phyloP scores from a whole-genome alignment of 2,329 filamentous ascomycete genomes.

The Xylaria arbuscula region DNA sequence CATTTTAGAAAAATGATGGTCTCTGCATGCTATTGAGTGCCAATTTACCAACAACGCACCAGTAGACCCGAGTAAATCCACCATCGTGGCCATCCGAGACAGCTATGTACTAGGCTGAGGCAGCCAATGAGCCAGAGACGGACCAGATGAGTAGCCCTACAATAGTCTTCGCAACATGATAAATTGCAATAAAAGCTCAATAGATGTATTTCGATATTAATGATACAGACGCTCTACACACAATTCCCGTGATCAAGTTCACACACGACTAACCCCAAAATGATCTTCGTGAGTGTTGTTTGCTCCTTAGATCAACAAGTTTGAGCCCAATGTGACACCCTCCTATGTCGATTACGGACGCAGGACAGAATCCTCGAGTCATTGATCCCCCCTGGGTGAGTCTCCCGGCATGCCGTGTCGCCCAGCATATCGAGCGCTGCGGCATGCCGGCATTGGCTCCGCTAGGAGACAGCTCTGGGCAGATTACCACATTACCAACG shows the following conservation, averaged over 20 bases:
- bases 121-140: not conserved
- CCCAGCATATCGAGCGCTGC: slow-evolving; percentile 53
- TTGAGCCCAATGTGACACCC: slow-evolving; percentile 35
- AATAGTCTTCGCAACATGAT: slow-evolving; percentile 4
- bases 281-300: slow-evolving; percentile 21
- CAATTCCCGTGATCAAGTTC: not conserved
- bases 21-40: slow-evolving; percentile 23
- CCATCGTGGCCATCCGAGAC: slow-evolving; percentile 5
- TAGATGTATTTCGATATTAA: not conserved
- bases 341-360: slow-evolving; percentile 39
- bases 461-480: slow-evolving; percentile 43
- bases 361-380: slow-evolving; percentile 55
- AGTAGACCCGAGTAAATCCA: slow-evolving; percentile 9
- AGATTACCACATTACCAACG: slow-evolving; percentile 46
- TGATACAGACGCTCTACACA: not conserved
- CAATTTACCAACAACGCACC: slow-evolving; percentile 6
- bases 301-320: slow-evolving; percentile 21
- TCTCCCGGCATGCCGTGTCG: slow-evolving; percentile 48
- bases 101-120: not conserved
- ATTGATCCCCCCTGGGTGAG: slow-evolving; percentile 48
- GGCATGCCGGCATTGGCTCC: slow-evolving; percentile 49
- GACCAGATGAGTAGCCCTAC: slow-evolving; percentile 13
- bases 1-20: slow-evolving; percentile 39
- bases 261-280: slow-evolving; percentile 5
- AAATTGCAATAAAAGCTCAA: slow-evolving; percentile 6